Evolutionary conservation across 306 rosid species (phyloP).

Genomic region (Ceratonia siliqua): DNA sequence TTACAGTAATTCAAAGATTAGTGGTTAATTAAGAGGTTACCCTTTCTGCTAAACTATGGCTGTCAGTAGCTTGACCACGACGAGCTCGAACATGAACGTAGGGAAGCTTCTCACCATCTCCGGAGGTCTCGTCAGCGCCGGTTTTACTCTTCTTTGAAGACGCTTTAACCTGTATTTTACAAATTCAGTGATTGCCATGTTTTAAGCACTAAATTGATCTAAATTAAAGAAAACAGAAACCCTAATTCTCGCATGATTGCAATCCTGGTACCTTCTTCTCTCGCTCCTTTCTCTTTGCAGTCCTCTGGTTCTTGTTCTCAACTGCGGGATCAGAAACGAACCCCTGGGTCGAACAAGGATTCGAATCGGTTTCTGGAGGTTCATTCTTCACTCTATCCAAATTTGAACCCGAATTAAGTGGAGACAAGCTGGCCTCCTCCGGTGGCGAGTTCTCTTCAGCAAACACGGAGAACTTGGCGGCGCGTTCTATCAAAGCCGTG

Average conservation of each 20-base stretch:
- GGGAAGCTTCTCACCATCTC: conserved; percentile 72
- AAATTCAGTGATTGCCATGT: conserved; percentile 1
- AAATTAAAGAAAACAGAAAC: conserved; percentile 36
- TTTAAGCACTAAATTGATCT: conserved; percentile 24
- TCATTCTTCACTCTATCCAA: conserved; percentile 82
- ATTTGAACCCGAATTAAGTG: conserved; percentile 42
- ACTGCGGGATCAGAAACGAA: conserved; percentile 51
- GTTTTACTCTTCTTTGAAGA: conserved; percentile 72
- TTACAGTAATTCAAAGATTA: conserved; percentile 25
- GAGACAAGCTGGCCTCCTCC: conserved; percentile 44
- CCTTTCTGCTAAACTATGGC: conserved; percentile 96
- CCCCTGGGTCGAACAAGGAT: conserved; percentile 59
- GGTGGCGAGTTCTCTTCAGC: conserved; percentile 56
- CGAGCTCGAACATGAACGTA: conserved; percentile 96
- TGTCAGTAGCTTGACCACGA: conserved; percentile 97
- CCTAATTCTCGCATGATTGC: conserved; percentile 33
- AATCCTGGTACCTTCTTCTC: conserved; percentile 72
- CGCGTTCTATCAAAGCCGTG: conserved; percentile 63
- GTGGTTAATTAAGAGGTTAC: conserved; percentile 53
- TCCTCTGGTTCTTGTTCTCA: conserved; percentile 57
- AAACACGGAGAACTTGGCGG: conserved; percentile 63
- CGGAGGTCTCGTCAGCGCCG: conserved; percentile 49
- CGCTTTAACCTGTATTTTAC: conserved; percentile 57
- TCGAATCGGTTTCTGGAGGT: conserved; percentile 74
- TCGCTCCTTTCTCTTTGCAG: conserved; percentile 82